These are phyloP conservation scores for Saitozyma podzolica DNA, from an alignment of 768 basidiomycete genomes.

Conservation along the genomic window DNA sequence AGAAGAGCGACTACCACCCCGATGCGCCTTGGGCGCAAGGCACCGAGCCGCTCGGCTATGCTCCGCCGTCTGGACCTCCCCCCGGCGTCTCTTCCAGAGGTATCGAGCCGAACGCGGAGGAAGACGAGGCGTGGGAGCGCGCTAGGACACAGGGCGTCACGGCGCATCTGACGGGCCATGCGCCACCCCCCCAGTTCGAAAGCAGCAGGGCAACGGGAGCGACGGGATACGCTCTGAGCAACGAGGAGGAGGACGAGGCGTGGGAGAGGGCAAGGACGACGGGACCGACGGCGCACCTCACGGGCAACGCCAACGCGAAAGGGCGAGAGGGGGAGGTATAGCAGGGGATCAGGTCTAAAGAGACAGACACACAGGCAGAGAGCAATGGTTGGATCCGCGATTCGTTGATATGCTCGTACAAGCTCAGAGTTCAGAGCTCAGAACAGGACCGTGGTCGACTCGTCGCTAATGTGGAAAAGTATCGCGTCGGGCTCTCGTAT, in stretches of 20 bases:
- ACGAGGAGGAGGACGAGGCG: conserved; percentile 51
- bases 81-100: conserved; percentile 1
- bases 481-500: no score
- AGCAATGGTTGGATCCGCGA: no score
- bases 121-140: conserved; percentile 18
- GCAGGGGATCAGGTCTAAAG: not conserved
- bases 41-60: not conserved
- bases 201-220: not conserved
- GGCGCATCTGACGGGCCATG: conserved; percentile 41
- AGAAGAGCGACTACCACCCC: conserved; percentile 46
- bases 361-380: no score
- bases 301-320: conserved; percentile 9
- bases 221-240: conserved; percentile 27
- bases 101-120: conserved; percentile 2
- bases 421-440: no score
- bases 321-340: not conserved
- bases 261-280: conserved; percentile 46
- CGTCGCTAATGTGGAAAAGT: no score
- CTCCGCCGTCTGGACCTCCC: not conserved
- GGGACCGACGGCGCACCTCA: conserved; percentile 46
- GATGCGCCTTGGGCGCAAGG: conserved; percentile 33
- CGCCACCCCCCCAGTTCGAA: not conserved
- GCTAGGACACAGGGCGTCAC: conserved; percentile 36
- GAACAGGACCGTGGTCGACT: no score
- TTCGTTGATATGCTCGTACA: no score